Base-by-base conservation (phyloP, 768 basidiomycete genomes). In the Psilocybe subaeruginosa region DNA sequence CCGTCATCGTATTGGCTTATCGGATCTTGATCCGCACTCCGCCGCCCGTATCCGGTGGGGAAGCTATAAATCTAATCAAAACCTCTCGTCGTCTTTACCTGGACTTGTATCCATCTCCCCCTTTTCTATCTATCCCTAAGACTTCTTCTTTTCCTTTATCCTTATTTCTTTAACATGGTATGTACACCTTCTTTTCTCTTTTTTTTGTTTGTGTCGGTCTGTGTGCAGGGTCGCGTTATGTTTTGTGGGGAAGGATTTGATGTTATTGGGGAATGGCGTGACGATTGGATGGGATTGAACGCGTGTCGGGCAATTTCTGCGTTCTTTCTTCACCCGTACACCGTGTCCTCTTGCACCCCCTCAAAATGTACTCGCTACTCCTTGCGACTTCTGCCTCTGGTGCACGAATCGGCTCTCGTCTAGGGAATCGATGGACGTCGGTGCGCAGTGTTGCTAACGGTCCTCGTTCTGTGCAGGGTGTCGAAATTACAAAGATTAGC, bases 11-110 rank as follows among this genome's bases (percentile, higher is more conserved):
- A 12, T 43, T 12, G 5, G n/a, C 14, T 43, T 54, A 65, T 86
- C 85, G 84, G 86, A 90, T 89, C 88, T 84, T 86, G 87, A 88
- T 90, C 88, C 85, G 86, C 78, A 82, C 80, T 82, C 83, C 82
- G 85, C 82, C 77, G 67, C 66, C 66, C 68, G 69, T 82, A 83
- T 83, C 41, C 41, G 41, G 14, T 8, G 41, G 41, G 11, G 41
- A 14, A 61, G 70, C 4, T 43, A 11, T 11, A 16, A 43, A 43
- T 43, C 41, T 12, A 43, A 43, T 43, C 41, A n/a, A 12, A 4
- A 5, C n/a, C 8, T 0, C 41, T 43, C 41, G 41, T 12, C 8
- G 37, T 39, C 37, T 39, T 39, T 39, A 39, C 14, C 37, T 23
- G 23, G 23, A 23, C 23, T 23, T 23, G 23, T 23, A 23, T 23